These are phyloP conservation scores for Platismatia glauca DNA, from an alignment of 495 filamentous ascomycete species.

Conservation along the genomic window DNA sequence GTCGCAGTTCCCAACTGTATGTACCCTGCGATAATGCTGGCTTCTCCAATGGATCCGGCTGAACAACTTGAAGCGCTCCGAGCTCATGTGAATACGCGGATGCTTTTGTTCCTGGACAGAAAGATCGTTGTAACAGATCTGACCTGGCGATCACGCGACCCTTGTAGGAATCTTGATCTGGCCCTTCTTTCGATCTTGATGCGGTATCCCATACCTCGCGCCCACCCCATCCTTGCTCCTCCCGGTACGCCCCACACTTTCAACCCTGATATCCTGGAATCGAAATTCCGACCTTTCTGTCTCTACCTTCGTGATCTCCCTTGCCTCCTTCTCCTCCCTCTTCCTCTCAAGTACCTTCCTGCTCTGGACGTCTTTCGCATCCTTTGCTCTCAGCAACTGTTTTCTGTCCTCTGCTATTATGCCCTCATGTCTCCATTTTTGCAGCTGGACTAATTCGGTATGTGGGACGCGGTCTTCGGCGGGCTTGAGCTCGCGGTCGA, in stretches of 20 bases:
- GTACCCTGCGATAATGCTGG: neutral
- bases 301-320: constrained; percentile 36
- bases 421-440: constrained; percentile 24
- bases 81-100: neutral
- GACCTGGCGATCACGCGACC: constrained; percentile 35
- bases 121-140: neutral
- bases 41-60: neutral
- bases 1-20: neutral
- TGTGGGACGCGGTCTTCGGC: constrained; percentile 83
- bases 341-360: constrained; percentile 33
- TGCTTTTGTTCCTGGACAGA: neutral
- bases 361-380: constrained; percentile 35
- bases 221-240: constrained; percentile 49
- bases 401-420: constrained; percentile 30
- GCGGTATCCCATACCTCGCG: constrained; percentile 60
- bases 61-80: neutral
- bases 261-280: constrained; percentile 55
- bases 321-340: constrained; percentile 34
- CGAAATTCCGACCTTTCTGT: constrained; percentile 71
- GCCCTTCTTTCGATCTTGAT: constrained; percentile 62
- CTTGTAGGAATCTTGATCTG: constrained; percentile 62
- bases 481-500: constrained; percentile 63
- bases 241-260: constrained; percentile 54
- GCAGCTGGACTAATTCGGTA: constrained; percentile 62
- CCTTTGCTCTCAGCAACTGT: constrained; percentile 34